Evolutionary conservation across 805 yeast genomes (phyloP), one percentile per base, ranked within the genome.

Genomic region (Candida berthetii): DNA sequence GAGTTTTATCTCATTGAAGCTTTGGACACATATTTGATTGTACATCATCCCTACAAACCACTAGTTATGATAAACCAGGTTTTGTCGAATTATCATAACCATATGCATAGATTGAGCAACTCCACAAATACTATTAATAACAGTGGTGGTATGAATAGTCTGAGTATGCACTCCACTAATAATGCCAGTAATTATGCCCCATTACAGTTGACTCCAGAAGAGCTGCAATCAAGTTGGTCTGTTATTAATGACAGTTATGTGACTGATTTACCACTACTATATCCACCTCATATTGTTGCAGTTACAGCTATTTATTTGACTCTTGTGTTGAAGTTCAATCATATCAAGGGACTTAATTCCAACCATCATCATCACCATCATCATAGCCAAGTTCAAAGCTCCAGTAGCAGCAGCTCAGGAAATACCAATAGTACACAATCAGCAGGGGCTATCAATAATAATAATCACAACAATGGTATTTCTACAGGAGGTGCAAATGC

Each of bases 1-100:
- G 99, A 93, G 62, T 93, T 93, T 58, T 93, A 91, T 57, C 61
- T 93, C 35, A 81, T 93, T 16, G 97, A 89, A 53, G 98, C 90
- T 59, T 69, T 93, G 64, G 78, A 84, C 54, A 71, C 84, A 62
- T 82, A 71, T 54, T 54, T 85, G 46, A 68, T 83, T n/a, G 70
- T 84, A 2, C 86, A 84, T 55, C 93, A 84, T 55, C 93, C 93
- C 0, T 85, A 85, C 58, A 68, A 73, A 45, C 72, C 87, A 2
- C 61, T 85, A 45, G 58, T 74, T 22, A 82, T 74, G 55, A 69
- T 85, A 47, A 55, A 65, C 59, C 48, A 60, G 36, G 38, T 52
- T 1, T 40, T 54, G 13, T n/a, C 17, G 10, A 10, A 19, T 16
- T 27, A 27, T 35, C 17, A 19, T 15, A 22, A 6, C 9, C 6